These are phyloP conservation scores for Salvia splendens DNA, from an alignment of 257 asterid species.

Conservation along the genomic window DNA sequence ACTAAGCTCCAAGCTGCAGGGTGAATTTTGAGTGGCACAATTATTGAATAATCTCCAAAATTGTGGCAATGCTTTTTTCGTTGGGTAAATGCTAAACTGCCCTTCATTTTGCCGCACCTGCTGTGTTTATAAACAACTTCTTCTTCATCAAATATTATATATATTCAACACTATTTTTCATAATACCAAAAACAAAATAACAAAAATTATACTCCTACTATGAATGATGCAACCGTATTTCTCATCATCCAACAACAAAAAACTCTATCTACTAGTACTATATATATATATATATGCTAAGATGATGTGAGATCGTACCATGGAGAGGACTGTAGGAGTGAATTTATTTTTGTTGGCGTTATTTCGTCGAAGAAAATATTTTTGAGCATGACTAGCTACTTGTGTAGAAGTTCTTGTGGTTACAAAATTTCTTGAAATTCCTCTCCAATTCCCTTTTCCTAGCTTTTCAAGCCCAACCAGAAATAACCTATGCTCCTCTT, in stretches of 20 bases:
- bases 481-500: constrained; percentile 46
- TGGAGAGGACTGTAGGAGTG: constrained; percentile 22
- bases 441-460: constrained; percentile 56
- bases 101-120: constrained; percentile 30
- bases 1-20: constrained; percentile 38
- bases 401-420: constrained; percentile 47
- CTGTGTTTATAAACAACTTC: not conserved
- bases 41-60: constrained; percentile 25
- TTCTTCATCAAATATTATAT: too few relatives aligned
- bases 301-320: constrained; percentile 16
- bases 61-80: not conserved
- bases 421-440: constrained; percentile 43
- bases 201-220: too few relatives aligned
- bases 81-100: constrained; percentile 1
- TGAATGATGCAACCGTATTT: too few relatives aligned
- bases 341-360: constrained; percentile 28
- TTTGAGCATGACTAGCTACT: constrained; percentile 52
- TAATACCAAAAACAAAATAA: too few relatives aligned
- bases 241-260: too few relatives aligned
- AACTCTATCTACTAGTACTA: too few relatives aligned
- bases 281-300: too few relatives aligned
- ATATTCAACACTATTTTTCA: too few relatives aligned
- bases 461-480: constrained; percentile 41
- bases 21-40: constrained; percentile 25
- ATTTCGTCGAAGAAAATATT: constrained; percentile 39